Evolutionary conservation across 2,329 filamentous ascomycete species (phyloP).

Genomic region (Kalaharituber pfeilii): DNA sequence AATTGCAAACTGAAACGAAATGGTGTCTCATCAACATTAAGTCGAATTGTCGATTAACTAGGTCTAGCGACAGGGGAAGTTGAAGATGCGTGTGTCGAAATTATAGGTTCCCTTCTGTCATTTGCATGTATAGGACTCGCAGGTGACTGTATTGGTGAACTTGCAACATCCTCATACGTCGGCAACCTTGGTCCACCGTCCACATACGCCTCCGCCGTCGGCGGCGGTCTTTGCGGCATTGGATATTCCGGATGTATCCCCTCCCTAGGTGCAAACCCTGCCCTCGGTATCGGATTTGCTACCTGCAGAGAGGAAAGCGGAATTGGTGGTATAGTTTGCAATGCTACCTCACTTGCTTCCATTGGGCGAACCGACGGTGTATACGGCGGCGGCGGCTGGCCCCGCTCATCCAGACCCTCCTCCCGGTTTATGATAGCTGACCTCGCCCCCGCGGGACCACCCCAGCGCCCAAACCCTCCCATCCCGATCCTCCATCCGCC

Average conservation of each 20-base stretch:
- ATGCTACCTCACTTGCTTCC: too few species aligned
- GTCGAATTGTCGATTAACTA: too few species aligned
- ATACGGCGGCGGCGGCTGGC: background rate
- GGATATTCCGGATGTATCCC: too few species aligned
- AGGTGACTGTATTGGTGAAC: background rate
- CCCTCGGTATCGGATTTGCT: too few species aligned
- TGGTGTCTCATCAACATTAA: too few species aligned
- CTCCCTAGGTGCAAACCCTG: too few species aligned
- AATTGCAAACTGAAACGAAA: too few species aligned
- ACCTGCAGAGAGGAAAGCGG: too few species aligned
- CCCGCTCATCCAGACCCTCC: background rate
- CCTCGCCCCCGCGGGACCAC: background rate
- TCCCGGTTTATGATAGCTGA: background rate
- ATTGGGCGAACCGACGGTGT: too few species aligned
- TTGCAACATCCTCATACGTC: background rate
- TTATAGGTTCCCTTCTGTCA: background rate
- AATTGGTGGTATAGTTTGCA: too few species aligned
- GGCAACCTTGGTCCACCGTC: background rate
- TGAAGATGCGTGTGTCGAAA: too few species aligned
- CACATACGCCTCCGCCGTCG: background rate
- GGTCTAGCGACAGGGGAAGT: too few species aligned
- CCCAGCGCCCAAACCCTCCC: background rate
- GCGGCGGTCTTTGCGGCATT: background rate
- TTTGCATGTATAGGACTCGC: background rate
- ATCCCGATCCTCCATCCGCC: background rate